Percentiles rank a stretch among this genome's conserved stretches.
Conservation (phyloP, 257 asterid species). For the Forsythia viridissima region DNA sequence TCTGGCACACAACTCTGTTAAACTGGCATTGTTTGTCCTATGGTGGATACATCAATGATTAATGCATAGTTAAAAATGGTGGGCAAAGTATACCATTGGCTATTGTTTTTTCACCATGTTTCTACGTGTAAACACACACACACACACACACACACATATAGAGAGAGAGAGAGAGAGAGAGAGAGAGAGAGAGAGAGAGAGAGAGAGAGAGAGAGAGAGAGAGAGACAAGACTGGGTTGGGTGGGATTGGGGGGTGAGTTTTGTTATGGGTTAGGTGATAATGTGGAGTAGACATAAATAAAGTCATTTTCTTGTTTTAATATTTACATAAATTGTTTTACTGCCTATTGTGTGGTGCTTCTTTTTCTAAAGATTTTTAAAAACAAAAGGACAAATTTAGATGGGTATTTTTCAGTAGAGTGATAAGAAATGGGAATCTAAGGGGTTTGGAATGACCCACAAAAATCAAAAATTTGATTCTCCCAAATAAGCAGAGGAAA, state of each 20-base stretch:
- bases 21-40: constrained; percentile 37
- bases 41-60: constrained; percentile 36
- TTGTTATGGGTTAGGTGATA: constrained; percentile 7
- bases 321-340: neutral
- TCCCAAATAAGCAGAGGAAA: neutral
- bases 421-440: constrained; percentile 20
- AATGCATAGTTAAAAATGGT: constrained; percentile 22
- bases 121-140: neutral
- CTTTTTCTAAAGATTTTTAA: neutral
- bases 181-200: too few relatives aligned
- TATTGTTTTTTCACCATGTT: neutral
- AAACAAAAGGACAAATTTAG: neutral
- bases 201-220: too few relatives aligned
- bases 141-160: too few relatives aligned
- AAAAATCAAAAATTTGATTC: neutral
- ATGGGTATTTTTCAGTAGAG: constrained; percentile 1
- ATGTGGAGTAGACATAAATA: constrained; percentile 13
- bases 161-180: too few relatives aligned
- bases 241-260: neutral
- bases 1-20: constrained; percentile 26
- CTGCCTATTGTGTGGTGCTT: constrained; percentile 5
- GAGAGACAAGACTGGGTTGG: too few relatives aligned
- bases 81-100: neutral
- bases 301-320: neutral
- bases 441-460: constrained; percentile 1